A percentile compares a stretch with the other conserved stretches of the same genome.
Evolutionary conservation across 495 filamentous ascomycete genomes (phyloP).

Genomic region (Hypoxylon lienhwacheense): DNA sequence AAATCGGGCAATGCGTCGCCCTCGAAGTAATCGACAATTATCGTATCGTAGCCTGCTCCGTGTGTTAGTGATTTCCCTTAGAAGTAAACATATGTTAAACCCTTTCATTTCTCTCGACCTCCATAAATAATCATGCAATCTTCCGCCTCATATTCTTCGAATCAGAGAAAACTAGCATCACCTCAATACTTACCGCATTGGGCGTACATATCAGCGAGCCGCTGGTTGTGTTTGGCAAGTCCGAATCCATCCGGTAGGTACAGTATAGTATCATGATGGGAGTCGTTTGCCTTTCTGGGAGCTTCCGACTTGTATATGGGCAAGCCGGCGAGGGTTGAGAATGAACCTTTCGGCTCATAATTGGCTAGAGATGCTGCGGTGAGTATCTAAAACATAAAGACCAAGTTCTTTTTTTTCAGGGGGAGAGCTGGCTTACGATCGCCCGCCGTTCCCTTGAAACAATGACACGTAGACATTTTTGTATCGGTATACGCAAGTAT

Average conservation of each 20-base stretch:
- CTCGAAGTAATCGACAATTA: constrained; percentile 13
- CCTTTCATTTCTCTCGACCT: too few species aligned
- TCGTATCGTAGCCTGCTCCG: too few species aligned
- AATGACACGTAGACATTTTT: constrained; percentile 16
- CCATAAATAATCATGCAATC: too few species aligned
- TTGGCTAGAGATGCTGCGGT: background rate
- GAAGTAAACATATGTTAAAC: too few species aligned
- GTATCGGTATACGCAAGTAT: background rate
- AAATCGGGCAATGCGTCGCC: constrained; percentile 13
- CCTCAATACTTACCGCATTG: background rate
- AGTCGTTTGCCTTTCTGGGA: background rate
- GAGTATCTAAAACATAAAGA: background rate
- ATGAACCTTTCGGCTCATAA: constrained; percentile 3
- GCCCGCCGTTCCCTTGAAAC: constrained; percentile 8
- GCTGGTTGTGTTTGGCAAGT: constrained; percentile 13
- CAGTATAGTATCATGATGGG: background rate
- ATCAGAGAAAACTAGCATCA: too few species aligned
- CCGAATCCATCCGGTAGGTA: constrained; percentile 14
- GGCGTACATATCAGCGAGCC: constrained; percentile 14
- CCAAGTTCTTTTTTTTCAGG: background rate
- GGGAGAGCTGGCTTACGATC: constrained; percentile 1
- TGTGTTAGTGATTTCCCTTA: too few species aligned
- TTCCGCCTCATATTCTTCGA: constrained; percentile 6
- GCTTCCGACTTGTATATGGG: constrained; percentile 8
- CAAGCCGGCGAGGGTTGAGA: constrained; percentile 7